Evolutionary conservation across 352 stramenopile species (phyloP).

Genomic region (Phytophthora citrophthora): DNA sequence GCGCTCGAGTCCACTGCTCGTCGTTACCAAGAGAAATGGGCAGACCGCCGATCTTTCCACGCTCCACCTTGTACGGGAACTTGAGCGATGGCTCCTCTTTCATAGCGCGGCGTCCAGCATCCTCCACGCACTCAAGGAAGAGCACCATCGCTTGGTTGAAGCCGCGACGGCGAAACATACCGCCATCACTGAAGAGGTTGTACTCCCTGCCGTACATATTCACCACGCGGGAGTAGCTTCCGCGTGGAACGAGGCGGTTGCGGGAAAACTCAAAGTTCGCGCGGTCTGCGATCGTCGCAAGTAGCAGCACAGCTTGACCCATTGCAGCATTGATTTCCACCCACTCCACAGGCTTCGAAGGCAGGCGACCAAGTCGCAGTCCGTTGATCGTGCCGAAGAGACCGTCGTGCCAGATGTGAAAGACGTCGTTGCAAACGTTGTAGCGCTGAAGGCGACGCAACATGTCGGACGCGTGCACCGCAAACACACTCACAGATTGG

Average conservation of each 20-base stretch:
- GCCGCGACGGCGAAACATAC: slow-evolving; percentile 88
- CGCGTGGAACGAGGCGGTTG: slow-evolving; percentile 82
- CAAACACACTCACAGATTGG: slow-evolving; percentile 77
- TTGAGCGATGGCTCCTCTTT: slow-evolving; percentile 88
- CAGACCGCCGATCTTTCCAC: slow-evolving; percentile 90
- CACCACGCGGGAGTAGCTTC: slow-evolving; percentile 86
- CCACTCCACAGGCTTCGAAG: slow-evolving; percentile 87
- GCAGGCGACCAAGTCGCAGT: slow-evolving; percentile 82
- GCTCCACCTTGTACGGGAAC: slow-evolving; percentile 92
- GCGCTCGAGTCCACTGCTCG: slow-evolving; percentile 92
- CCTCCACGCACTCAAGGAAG: slow-evolving; percentile 91
- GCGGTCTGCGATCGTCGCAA: slow-evolving; percentile 83
- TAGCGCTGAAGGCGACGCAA: slow-evolving; percentile 81
- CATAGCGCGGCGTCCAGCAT: slow-evolving; percentile 85
- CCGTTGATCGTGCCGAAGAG: slow-evolving; percentile 91
- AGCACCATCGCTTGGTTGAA: slow-evolving; percentile 93
- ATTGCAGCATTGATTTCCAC: slow-evolving; percentile 91
- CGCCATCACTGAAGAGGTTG: slow-evolving; percentile 77
- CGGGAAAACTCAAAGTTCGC: slow-evolving; percentile 87
- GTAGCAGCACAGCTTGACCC: slow-evolving; percentile 83
- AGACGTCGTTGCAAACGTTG: slow-evolving; percentile 92
- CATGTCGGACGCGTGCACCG: slow-evolving; percentile 83
- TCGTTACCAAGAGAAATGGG: slow-evolving; percentile 89
- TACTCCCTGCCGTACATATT: slow-evolving; percentile 90
- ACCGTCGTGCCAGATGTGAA: slow-evolving; percentile 93